phyloP scores from a whole-genome alignment of 768 basidiomycete genomes.

The Cyathus striatus region DNA sequence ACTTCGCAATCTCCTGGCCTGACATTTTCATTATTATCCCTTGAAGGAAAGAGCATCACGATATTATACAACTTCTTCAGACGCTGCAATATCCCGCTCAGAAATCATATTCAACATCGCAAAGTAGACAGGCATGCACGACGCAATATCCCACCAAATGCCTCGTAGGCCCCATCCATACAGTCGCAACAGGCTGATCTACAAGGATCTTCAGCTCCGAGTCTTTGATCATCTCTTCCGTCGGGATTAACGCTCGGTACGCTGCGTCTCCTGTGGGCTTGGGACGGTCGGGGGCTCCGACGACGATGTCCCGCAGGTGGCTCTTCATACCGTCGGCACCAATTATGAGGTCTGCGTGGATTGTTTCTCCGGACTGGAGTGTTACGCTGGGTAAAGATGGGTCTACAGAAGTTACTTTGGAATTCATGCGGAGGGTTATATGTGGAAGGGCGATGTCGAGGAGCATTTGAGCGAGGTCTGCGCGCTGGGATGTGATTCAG shows the following conservation, averaged over 20 bases:
- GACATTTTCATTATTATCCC: constrained; percentile 34
- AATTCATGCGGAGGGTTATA: constrained; percentile 28
- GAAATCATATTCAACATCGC: not conserved
- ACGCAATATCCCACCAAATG: constrained; percentile 32
- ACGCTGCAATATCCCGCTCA: constrained; percentile 23
- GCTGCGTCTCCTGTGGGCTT: constrained; percentile 60
- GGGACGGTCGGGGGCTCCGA: constrained; percentile 39
- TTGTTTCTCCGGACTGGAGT: constrained; percentile 35
- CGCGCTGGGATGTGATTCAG: constrained; percentile 36
- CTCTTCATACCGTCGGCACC: constrained; percentile 51
- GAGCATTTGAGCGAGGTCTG: constrained; percentile 40
- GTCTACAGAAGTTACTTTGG: constrained; percentile 23
- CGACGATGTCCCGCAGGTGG: constrained; percentile 37
- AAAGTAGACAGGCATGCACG: constrained; percentile 16
- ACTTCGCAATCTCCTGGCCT: constrained; percentile 34
- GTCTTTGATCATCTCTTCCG: constrained; percentile 39
- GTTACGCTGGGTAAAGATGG: constrained; percentile 23
- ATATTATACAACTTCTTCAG: constrained; percentile 38
- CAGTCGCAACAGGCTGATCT: constrained; percentile 46
- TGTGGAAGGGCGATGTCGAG: constrained; percentile 28
- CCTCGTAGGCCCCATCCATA: constrained; percentile 53
- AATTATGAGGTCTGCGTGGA: constrained; percentile 37
- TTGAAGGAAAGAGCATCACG: constrained; percentile 40
- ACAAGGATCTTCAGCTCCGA: constrained; percentile 46
- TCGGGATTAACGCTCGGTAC: constrained; percentile 50